Evolutionary conservation across 1,284 basidiomycete species (phyloP).

Genomic region (Rhizopogon parksii): DNA sequence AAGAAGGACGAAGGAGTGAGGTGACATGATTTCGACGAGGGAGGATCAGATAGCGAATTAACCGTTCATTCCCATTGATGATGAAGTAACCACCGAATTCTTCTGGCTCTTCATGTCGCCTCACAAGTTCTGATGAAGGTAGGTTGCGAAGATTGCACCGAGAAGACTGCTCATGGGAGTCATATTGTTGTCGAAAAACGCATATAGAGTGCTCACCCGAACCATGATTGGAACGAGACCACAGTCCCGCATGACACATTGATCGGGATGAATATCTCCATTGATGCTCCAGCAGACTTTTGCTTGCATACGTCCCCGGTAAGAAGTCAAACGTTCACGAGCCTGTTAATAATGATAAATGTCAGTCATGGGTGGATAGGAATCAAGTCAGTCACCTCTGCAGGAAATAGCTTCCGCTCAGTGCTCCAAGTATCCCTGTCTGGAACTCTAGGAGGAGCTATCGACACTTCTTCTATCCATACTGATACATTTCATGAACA

Average conservation of each 20-base stretch:
- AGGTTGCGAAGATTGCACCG: slow-evolving; percentile 87
- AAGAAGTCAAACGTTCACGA: slow-evolving; percentile 87
- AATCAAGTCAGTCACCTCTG: slow-evolving; percentile 56
- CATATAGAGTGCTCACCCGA: slow-evolving; percentile 53
- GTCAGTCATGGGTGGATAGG: too few species aligned
- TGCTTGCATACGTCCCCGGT: slow-evolving; percentile 87
- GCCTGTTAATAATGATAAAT: slow-evolving; percentile 43
- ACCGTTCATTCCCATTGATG: slow-evolving; percentile 98
- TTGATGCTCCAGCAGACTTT: slow-evolving; percentile 83
- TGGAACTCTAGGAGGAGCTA: slow-evolving; percentile 82
- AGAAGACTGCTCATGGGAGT: slow-evolving; percentile 56
- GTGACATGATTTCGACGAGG: slow-evolving; percentile 88
- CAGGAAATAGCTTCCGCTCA: slow-evolving; percentile 81
- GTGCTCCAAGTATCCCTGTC: slow-evolving; percentile 75
- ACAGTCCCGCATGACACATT: slow-evolving; percentile 80
- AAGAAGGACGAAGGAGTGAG: slow-evolving; percentile 80
- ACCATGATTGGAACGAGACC: slow-evolving; percentile 96
- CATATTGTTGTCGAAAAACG: background rate
- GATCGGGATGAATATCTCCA: slow-evolving; percentile 58
- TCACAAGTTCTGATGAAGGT: slow-evolving; percentile 82
- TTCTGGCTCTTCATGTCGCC: slow-evolving; percentile 92
- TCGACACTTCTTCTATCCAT: slow-evolving; percentile 83
- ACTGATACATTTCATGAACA: slow-evolving; percentile 41
- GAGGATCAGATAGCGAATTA: slow-evolving; percentile 95
- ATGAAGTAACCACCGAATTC: slow-evolving; percentile 99